Conservation (phyloP, 805 yeast species). For the Yarrowia yakushimensis region DNA sequence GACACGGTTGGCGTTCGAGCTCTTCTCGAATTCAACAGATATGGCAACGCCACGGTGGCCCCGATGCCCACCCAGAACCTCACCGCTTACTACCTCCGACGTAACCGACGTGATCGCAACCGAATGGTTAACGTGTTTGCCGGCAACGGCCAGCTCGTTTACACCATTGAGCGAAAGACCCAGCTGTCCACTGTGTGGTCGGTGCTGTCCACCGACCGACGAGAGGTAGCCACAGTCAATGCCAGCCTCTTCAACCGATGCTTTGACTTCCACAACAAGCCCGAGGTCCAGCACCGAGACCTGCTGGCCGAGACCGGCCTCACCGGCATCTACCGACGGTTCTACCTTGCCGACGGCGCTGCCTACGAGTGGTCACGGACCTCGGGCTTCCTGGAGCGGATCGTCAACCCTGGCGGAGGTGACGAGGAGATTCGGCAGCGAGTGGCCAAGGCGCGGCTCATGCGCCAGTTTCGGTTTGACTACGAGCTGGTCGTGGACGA, state of each 20-base stretch:
- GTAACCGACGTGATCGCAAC: slow-evolving; percentile 47
- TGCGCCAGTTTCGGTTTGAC: slow-evolving; percentile 59
- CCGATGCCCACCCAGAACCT: slow-evolving; percentile 30
- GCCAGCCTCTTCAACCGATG: slow-evolving; percentile 48
- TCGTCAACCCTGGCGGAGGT: slow-evolving; percentile 55
- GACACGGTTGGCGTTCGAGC: slow-evolving; percentile 19
- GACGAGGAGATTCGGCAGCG: slow-evolving; percentile 52
- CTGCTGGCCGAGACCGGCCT: slow-evolving; percentile 41
- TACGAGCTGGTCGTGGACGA: slow-evolving; percentile 56
- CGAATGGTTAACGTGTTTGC: slow-evolving; percentile 51
- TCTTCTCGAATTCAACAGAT: slow-evolving; percentile 22
- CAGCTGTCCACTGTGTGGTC: slow-evolving; percentile 52
- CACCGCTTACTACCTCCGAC: slow-evolving; percentile 47
- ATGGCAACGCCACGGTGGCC: slow-evolving; percentile 15
- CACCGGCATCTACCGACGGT: slow-evolving; percentile 45
- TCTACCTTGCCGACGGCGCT: slow-evolving; percentile 51
- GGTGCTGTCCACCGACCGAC: slow-evolving; percentile 46
- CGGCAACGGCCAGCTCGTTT: slow-evolving; percentile 45
- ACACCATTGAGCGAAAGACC: slow-evolving; percentile 51
- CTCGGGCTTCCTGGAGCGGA: slow-evolving; percentile 49
- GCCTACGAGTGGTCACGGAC: slow-evolving; percentile 56
- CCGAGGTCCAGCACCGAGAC: slow-evolving; percentile 46
- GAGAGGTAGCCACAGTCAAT: slow-evolving; percentile 50
- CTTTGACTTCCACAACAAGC: slow-evolving; percentile 49
- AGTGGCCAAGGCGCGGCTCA: slow-evolving; percentile 52